Evolutionary conservation across 495 filamentous ascomycete genomes (phyloP), one percentile per base, ranked within the genome.

Genomic region (Podospora fimiseda): DNA sequence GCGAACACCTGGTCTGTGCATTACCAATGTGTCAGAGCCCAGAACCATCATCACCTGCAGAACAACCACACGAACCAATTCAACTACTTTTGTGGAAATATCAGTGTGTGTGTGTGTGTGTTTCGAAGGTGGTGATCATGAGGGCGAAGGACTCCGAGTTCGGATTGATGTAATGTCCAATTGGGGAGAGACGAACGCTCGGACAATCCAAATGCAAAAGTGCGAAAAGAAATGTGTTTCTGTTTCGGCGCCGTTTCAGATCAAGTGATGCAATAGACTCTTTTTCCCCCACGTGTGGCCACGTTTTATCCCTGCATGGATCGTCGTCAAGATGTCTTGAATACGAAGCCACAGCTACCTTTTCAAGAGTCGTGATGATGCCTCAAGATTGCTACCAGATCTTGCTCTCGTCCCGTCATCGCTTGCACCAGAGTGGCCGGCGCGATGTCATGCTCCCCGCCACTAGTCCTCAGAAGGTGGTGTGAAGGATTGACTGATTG

Each of bases 171-270:
- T 41, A 5, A 4, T 41, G 11, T n/a, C 13, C 39, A 18, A 41
- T 18, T n/a, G 14, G 39, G 39, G 8, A 18, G 14, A 14, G 39
- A n/a, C 6, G 39, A 5, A n/a, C 39, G 39, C 39, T 41, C 16
- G 39, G 39, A n/a, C 39, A 4, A 4, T 41, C 8, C 39, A 41
- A 18, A 41, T 18, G n/a, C 21, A 52, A 43, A 51, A 42, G 14
- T 46, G 41, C 24, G 19, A 50, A 33, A 57, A 19, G 48, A 53
- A 50, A 50, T 52, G 38, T 46, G 51, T 52, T 54, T 56, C 55
- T 60, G 63, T 66, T 63, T 66, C 58, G 63, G 56, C 56, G n/a
- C 44, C 24, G 63, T 66, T 66, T 66, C 63, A 66, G 53, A 63
- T 60, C 58, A 61, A 66, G 60, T 60, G 60, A 63, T 56, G 53